Conservation (phyloP, 768 basidiomycete species). For the Phlebiopsis flavidoalba region DNA sequence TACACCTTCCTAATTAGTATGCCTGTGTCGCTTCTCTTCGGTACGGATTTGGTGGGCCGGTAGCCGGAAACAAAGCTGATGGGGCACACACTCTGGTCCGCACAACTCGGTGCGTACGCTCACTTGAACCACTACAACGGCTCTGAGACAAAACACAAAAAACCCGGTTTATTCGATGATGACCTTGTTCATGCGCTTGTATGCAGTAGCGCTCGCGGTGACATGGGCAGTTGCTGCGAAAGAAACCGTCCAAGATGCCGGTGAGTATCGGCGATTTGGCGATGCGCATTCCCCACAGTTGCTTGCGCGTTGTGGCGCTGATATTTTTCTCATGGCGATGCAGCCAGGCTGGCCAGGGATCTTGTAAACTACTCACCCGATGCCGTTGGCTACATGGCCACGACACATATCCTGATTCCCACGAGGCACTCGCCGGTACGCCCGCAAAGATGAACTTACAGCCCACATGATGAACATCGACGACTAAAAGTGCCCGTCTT, state of each 20-base stretch:
- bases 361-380: constrained; percentile 34
- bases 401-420: constrained; percentile 38
- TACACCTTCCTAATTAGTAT: not conserved
- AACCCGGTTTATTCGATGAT: not conserved
- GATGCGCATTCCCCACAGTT: constrained; percentile 1
- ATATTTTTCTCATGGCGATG: constrained; percentile 1
- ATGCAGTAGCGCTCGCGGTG: not conserved
- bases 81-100: not conserved
- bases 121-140: not conserved
- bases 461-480: not conserved
- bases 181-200: not conserved
- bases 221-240: not conserved
- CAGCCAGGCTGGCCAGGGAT: constrained; percentile 39
- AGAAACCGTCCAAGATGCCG: constrained; percentile 47
- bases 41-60: not conserved
- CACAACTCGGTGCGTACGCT: not conserved
- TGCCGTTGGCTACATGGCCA: constrained; percentile 46
- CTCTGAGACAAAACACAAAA: not conserved
- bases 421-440: constrained; percentile 35
- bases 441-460: not conserved
- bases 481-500: not conserved
- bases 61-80: not conserved
- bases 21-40: not conserved
- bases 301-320: not conserved
- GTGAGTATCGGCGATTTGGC: constrained; percentile 18